Evolutionary conservation across 257 asterid species (phyloP).

Genomic region (Solanum infundibuliforme): DNA sequence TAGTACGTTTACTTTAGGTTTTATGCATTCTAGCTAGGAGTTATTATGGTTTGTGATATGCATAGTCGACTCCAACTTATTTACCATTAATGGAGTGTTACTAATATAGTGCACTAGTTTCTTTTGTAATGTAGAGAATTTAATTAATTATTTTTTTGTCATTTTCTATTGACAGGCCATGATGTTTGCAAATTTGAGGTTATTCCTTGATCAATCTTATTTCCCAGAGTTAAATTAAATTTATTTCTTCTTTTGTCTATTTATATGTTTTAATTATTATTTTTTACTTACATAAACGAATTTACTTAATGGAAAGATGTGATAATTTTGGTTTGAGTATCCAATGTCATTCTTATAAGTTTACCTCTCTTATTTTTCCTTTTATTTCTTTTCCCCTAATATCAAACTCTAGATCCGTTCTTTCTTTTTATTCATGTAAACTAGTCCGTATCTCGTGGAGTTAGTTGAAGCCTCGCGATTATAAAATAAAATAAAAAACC

Average conservation of each 20-base stretch:
- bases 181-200: conserved; percentile 60
- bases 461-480: not conserved
- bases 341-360: not conserved
- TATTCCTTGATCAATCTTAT: conserved; percentile 20
- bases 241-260: not conserved
- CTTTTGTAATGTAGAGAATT: not conserved
- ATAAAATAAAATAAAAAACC: not conserved
- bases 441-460: not conserved
- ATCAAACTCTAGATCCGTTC: not conserved
- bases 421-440: not conserved
- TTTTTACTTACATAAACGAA: not conserved
- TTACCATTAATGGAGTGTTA: not conserved
- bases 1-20: not conserved
- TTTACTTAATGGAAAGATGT: not conserved
- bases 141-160: not conserved
- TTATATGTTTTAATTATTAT: not conserved
- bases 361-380: not conserved
- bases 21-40: not conserved
- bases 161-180: conserved; percentile 43
- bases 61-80: not conserved
- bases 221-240: not conserved
- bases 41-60: not conserved
- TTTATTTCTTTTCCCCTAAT: not conserved
- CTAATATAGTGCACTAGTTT: not conserved
- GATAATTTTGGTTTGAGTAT: not conserved